Evolutionary conservation across 306 rosid species (phyloP).

Genomic region (Prunus campanulata): DNA sequence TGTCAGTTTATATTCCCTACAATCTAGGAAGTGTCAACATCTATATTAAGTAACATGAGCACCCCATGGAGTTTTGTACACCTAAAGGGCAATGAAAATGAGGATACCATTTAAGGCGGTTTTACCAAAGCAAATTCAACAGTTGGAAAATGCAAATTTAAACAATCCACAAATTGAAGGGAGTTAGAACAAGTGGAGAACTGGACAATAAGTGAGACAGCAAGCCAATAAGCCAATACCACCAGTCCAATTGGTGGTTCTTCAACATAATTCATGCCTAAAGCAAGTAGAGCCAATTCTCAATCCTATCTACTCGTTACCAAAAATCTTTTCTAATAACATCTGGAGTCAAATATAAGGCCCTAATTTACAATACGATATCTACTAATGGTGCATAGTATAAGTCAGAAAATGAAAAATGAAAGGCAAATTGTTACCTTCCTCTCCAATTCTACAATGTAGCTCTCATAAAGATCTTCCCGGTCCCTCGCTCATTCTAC

Average conservation of each 20-base stretch:
- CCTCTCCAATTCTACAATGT: conserved; percentile 94
- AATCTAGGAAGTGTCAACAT: background rate
- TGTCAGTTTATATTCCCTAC: background rate
- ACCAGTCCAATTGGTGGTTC: background rate
- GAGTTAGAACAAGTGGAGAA: background rate
- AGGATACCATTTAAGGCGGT: background rate
- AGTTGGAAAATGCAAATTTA: background rate
- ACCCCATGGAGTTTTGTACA: background rate
- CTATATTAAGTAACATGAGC: background rate
- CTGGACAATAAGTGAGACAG: background rate
- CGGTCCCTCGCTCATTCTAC: conserved; percentile 82
- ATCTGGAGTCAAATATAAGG: conserved; percentile 5
- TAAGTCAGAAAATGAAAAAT: background rate
- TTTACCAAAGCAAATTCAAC: background rate
- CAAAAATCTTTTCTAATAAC: background rate
- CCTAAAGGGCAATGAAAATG: background rate
- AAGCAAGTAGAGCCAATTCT: background rate
- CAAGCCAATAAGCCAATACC: background rate
- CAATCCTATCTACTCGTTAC: background rate
- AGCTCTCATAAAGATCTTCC: conserved; percentile 95
- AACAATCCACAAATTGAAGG: background rate
- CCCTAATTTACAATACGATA: conserved; percentile 7
- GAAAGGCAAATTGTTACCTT: conserved; percentile 53
- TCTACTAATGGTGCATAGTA: background rate
- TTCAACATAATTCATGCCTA: background rate